phyloP scores from a whole-genome alignment of 2,329 filamentous ascomycete species.

The Curvularia eragrostidis region DNA sequence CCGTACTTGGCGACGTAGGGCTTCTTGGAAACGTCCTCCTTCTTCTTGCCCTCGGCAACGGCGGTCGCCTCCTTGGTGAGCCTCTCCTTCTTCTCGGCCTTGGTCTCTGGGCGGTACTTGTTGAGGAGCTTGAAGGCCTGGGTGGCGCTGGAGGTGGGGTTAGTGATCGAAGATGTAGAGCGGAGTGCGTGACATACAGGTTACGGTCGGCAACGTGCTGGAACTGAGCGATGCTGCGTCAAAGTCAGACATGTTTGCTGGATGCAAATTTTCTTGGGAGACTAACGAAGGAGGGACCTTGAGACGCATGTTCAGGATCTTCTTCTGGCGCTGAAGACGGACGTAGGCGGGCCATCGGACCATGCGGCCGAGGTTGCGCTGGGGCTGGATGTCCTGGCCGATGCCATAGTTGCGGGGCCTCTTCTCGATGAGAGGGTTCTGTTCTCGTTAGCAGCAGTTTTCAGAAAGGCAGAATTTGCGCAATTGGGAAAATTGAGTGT shows the following conservation, averaged over 20 bases:
- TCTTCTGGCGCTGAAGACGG: slow-evolving; percentile 90
- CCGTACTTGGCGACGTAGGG: slow-evolving; percentile 99
- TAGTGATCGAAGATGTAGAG: not conserved
- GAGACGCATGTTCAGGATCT: slow-evolving; percentile 97
- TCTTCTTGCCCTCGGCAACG: slow-evolving; percentile 99
- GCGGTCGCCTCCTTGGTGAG: slow-evolving; percentile 97
- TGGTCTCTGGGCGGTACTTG: slow-evolving; percentile 99
- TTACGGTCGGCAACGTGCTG: slow-evolving; percentile 77
- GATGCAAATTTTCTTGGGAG: not conserved
- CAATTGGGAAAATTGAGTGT: not conserved
- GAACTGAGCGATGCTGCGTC: slow-evolving; percentile 80
- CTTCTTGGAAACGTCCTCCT: slow-evolving; percentile 99
- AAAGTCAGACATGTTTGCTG: not conserved
- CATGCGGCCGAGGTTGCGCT: slow-evolving; percentile 78
- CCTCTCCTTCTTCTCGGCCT: slow-evolving; percentile 99
- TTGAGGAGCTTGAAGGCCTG: slow-evolving; percentile 99
- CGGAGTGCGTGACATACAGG: slow-evolving; percentile 45
- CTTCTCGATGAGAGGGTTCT: slow-evolving; percentile 99
- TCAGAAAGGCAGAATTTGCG: not conserved
- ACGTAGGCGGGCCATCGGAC: slow-evolving; percentile 87
- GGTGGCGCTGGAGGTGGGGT: slow-evolving; percentile 63
- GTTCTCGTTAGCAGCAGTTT: slow-evolving; percentile 25
- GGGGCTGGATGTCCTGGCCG: slow-evolving; percentile 84
- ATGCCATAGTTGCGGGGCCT: slow-evolving; percentile 97
- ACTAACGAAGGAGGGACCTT: slow-evolving; percentile 86